A percentile compares a stretch with the other conserved stretches of the same genome.
These are phyloP conservation scores for Claviceps maximensis DNA, from an alignment of 2,329 filamentous ascomycete species.

Conservation along the genomic window DNA sequence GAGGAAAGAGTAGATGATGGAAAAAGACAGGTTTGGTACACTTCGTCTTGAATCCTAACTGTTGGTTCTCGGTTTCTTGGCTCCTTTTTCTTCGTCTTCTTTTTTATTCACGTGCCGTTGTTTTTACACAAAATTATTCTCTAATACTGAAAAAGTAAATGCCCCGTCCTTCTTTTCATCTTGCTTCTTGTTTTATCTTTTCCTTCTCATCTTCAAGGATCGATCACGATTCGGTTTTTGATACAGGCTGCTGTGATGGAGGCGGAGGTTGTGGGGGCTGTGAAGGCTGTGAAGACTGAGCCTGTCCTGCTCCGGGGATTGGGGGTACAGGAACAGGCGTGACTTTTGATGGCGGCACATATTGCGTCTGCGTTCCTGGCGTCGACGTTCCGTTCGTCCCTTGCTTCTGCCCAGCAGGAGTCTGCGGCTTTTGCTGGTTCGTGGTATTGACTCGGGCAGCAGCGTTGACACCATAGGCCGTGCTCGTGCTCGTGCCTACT, in stretches of 20 bases:
- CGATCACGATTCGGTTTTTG: conserved; percentile 1
- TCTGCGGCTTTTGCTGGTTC: conserved; percentile 24
- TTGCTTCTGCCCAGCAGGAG: conserved; percentile 17
- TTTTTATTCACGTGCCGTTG: background rate
- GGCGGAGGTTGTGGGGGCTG: conserved; percentile 10
- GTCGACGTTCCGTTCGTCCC: conserved; percentile 24
- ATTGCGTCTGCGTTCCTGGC: conserved; percentile 15
- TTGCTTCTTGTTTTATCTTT: background rate
- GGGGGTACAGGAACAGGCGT: conserved; percentile 31
- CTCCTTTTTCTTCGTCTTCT: background rate
- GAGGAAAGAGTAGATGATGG: background rate
- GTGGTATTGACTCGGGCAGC: conserved; percentile 23
- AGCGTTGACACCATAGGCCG: conserved; percentile 20
- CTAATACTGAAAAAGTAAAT: too few species aligned
- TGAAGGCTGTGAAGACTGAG: conserved; percentile 7
- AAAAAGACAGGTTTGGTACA: background rate
- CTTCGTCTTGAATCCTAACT: background rate
- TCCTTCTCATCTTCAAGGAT: background rate
- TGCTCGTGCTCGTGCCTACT: background rate
- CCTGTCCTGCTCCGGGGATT: conserved; percentile 25
- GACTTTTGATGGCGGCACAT: conserved; percentile 26
- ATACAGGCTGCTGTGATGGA: conserved; percentile 9
- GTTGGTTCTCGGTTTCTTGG: background rate
- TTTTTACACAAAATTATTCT: too few species aligned
- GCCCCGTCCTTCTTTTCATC: background rate